Evolutionary conservation across 305 asterid species (phyloP), one percentile per base, ranked within the genome.

Genomic region (Rubia peregrina): DNA sequence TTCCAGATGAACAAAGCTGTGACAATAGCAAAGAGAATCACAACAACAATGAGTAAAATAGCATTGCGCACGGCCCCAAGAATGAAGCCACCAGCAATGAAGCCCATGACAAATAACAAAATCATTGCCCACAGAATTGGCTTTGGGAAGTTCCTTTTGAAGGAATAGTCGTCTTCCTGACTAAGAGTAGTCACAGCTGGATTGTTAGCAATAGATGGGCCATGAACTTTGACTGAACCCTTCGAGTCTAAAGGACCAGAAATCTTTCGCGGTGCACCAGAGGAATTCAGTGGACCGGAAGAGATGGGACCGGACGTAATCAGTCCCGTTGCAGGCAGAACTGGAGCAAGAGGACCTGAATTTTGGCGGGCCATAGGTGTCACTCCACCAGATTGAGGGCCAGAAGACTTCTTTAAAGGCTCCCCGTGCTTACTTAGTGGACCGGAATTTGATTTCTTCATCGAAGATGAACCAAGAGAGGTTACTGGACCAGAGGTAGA

Each of bases 361-460:
- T 85, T 80, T 74, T 90, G 96, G 77, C 96, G 97, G 71, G 81
- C 77, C 57, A 76, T 77, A 3, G 92, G 89, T 3, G 95, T 86
- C 42, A 80, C 88, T 30, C 86, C 91, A 26, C 96, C 97, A 67
- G 98, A 83, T 81, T 87, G 98, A 64, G 98, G 98, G 68, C 97
- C 97, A 0, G 96, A 92, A 36, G 85, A 86, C 76, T 82, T 92
- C 70, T 93, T 93, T 74, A 89, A 74, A 48, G 98, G 98, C 67
- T 92, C 98, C 14, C 98, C 97, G 2, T 92, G 97, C 80, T 92
- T 92, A 73, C 81, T 89, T 70, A 92, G 82, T 5, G 97, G 97
- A 49, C 96, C 98, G 8, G 97, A 90, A 77, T 85, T 87, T 30
- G 96, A 81, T 78, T 88, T 92, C 76, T 88, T 92, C 87, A 86